A percentile compares a stretch with the other conserved stretches of the same genome.
Evolutionary conservation across 2,329 filamentous ascomycete genomes (phyloP).

Genomic region (Arachnomyces sp.): DNA sequence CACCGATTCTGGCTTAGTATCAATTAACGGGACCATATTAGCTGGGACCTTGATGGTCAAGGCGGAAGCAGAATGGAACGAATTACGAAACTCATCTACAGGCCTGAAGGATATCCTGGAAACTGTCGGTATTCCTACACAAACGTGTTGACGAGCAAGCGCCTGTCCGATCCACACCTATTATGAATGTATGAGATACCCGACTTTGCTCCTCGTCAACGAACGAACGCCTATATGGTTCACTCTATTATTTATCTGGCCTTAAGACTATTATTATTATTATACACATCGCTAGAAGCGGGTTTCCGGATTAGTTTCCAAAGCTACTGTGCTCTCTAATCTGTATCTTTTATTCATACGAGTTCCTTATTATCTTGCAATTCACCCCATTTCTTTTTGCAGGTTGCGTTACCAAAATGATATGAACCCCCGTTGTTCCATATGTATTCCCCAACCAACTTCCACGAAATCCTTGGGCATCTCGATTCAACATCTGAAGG

Average conservation of each 20-base stretch:
- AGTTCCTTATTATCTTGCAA: constrained; percentile 17
- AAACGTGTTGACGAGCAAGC: constrained; percentile 2
- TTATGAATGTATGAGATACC: not conserved
- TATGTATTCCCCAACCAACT: constrained; percentile 50
- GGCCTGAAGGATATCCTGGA: constrained; percentile 38
- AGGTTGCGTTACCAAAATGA: constrained; percentile 53
- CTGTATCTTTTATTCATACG: too few species aligned
- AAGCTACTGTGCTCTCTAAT: not conserved
- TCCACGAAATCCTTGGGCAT: constrained; percentile 49
- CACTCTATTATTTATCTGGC: not conserved
- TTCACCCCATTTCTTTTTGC: constrained; percentile 55
- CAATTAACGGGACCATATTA: constrained; percentile 51
- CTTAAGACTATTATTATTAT: constrained; percentile 1
- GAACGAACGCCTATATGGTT: not conserved
- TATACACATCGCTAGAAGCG: constrained; percentile 4
- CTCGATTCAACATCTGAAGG: constrained; percentile 9
- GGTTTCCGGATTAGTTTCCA: constrained; percentile 2
- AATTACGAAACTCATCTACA: constrained; percentile 34
- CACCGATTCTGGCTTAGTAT: constrained; percentile 34
- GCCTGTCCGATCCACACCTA: too few species aligned
- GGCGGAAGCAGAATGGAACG: constrained; percentile 46
- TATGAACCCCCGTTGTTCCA: constrained; percentile 47
- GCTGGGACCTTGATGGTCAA: constrained; percentile 55
- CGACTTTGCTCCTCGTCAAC: not conserved
- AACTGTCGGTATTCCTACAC: constrained; percentile 32